phyloP scores from a whole-genome alignment of 345 rosid genomes.

The Camelina sativa region DNA sequence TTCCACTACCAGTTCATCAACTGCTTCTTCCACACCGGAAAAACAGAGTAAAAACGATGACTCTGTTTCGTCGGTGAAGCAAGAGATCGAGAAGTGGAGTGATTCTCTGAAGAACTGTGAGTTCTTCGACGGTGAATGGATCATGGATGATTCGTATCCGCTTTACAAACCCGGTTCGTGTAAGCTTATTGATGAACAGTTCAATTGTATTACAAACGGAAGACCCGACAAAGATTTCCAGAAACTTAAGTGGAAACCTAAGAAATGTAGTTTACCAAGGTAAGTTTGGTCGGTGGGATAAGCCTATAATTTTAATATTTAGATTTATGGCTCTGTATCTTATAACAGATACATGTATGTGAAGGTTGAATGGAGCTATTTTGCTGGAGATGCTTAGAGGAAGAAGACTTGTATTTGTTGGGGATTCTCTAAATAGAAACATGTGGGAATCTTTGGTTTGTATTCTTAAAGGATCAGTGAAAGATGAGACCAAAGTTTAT shows the following conservation, averaged over 20 bases:
- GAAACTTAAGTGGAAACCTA: slow-evolving; percentile 90
- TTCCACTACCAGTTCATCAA: slow-evolving; percentile 31
- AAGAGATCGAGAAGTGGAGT: slow-evolving; percentile 52
- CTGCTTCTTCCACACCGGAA: slow-evolving; percentile 43
- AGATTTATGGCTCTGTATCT: not conserved
- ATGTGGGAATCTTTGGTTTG: slow-evolving; percentile 99
- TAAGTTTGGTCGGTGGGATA: slow-evolving; percentile 13
- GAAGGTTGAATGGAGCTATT: slow-evolving; percentile 67
- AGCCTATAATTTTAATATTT: not conserved
- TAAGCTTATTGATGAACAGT: slow-evolving; percentile 81
- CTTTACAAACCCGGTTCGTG: slow-evolving; percentile 90
- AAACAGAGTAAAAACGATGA: slow-evolving; percentile 48
- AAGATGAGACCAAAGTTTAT: slow-evolving; percentile 65
- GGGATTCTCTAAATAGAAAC: slow-evolving; percentile 91
- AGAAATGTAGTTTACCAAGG: slow-evolving; percentile 89
- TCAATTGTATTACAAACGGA: slow-evolving; percentile 80
- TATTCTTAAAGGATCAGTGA: slow-evolving; percentile 65
- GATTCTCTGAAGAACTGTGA: slow-evolving; percentile 68
- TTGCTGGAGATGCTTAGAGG: slow-evolving; percentile 85
- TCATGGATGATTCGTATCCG: slow-evolving; percentile 84
- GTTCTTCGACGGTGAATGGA: slow-evolving; percentile 91
- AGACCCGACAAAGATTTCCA: slow-evolving; percentile 80
- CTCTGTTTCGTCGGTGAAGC: slow-evolving; percentile 43
- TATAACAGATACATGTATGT: not conserved
- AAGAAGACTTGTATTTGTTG: slow-evolving; percentile 87